Evolutionary conservation across 257 asterid genomes (phyloP), one percentile per base, ranked within the genome.

Genomic region (Verbascum thapsus): DNA sequence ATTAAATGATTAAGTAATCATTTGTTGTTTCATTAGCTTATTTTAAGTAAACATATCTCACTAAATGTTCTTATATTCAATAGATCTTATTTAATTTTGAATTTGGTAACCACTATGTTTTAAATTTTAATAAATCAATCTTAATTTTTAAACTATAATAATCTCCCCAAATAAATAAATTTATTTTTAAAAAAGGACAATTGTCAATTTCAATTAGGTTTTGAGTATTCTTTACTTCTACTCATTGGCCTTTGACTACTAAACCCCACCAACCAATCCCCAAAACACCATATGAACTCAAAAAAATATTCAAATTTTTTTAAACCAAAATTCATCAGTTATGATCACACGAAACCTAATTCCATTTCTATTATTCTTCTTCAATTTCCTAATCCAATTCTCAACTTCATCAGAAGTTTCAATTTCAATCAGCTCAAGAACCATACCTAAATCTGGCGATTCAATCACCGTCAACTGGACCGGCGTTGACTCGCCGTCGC

Each of bases 401-500:
- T 67, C 79, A 1, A 67, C 70, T 7, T 68, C 82, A 2, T 74
- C 87, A 8, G 60, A 76, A 49, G 71, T 80, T 22, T 72, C 87
- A 3, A 20, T 91, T 7, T 75, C 86, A 3, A 74, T 80, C 42
- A 53, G 76, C 74, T 76, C 88, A 5, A 77, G 68, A 72, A 45
- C 80, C 56, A 17, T 91, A 20, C 63, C 82, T 53, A 82, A 72
- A 71, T 84, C 98, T 20, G 90, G 95, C 38, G 95, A 88, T 68
- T 55, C 52, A 1, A 69, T 91, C 1, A 88, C 90, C 58, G 52
- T 91, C 67, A 57, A 53, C 59, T 88, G 97, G 97, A 70, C 90
- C 52, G 94, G 91, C n/a, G 47, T 92, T 9, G 81, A 72, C 16
- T 63, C 83, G 13, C 91, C 97, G 0, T 71, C 84, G 17, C 49